A percentile compares a stretch with the other conserved stretches of the same genome.
Evolutionary conservation across 148 eudicot species (phyloP).

Genomic region (Rhododendron henanense): DNA sequence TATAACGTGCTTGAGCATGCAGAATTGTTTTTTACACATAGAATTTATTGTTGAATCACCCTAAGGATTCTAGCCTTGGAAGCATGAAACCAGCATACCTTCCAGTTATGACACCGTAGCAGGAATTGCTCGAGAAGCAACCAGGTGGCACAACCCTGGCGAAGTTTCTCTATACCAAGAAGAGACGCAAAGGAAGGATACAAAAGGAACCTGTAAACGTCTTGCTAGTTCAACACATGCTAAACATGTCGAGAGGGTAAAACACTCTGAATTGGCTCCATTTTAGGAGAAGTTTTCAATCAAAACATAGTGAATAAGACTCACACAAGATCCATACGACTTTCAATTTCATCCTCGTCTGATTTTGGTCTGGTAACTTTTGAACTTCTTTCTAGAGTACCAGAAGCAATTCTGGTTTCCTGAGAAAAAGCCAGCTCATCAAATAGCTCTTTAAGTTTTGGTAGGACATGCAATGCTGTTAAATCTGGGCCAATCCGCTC

Average conservation of each 20-base stretch:
- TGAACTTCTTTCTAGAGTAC: conserved; percentile 33
- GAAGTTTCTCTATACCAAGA: conserved; percentile 95
- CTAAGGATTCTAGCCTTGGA: neutral
- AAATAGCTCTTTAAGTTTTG: conserved; percentile 77
- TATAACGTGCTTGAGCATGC: neutral
- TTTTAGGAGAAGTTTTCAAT: neutral
- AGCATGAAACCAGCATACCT: conserved; percentile 45
- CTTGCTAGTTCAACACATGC: conserved; percentile 14
- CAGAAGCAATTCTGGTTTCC: conserved; percentile 42
- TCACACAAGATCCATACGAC: conserved; percentile 89
- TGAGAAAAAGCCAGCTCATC: conserved; percentile 90
- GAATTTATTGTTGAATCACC: neutral
- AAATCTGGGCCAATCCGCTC: conserved; percentile 84
- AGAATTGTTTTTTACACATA: neutral
- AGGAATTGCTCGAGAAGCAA: conserved; percentile 93
- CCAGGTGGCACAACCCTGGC: conserved; percentile 95
- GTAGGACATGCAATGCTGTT: conserved; percentile 76
- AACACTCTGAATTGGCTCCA: conserved; percentile 4
- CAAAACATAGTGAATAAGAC: conserved; percentile 21
- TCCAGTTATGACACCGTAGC: conserved; percentile 72
- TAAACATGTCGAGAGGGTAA: neutral
- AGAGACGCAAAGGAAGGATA: conserved; percentile 91
- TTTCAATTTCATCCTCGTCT: conserved; percentile 38
- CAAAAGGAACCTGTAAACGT: conserved; percentile 62
- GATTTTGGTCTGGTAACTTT: conserved; percentile 28